phyloP scores from a whole-genome alignment of 495 filamentous ascomycete species.

The Xylaria scruposa region DNA sequence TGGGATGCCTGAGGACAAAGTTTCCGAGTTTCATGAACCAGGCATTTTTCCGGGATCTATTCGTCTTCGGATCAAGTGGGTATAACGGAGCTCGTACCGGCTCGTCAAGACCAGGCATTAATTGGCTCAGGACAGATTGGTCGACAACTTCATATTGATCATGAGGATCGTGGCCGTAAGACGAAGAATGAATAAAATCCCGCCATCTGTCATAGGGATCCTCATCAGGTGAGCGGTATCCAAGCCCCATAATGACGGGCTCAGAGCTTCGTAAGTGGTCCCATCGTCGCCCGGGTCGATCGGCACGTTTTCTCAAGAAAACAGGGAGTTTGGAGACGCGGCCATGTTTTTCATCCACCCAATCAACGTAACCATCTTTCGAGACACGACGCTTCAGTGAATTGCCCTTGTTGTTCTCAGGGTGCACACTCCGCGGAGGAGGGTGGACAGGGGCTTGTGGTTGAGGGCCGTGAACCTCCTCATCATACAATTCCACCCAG shows the following conservation, averaged over 20 bases:
- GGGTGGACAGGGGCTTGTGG: constrained; percentile 27
- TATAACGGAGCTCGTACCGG: constrained; percentile 61
- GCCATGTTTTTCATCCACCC: constrained; percentile 44
- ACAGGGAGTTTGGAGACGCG: constrained; percentile 40
- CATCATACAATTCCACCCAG: constrained; percentile 43
- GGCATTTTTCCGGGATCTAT: constrained; percentile 53
- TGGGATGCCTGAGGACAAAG: constrained; percentile 74
- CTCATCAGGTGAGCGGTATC: constrained; percentile 41
- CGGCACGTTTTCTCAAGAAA: constrained; percentile 42
- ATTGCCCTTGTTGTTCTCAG: constrained; percentile 38
- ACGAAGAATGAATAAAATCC: constrained; percentile 56
- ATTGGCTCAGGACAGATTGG: constrained; percentile 48
- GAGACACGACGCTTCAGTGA: constrained; percentile 54
- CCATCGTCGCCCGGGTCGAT: constrained; percentile 58
- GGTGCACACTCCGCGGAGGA: constrained; percentile 34
- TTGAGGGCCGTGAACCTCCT: constrained; percentile 36
- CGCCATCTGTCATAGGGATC: constrained; percentile 53
- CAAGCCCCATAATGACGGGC: constrained; percentile 61
- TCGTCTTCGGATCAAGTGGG: constrained; percentile 43
- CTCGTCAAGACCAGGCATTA: constrained; percentile 57
- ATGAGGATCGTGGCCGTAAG: constrained; percentile 52
- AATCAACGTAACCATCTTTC: constrained; percentile 60
- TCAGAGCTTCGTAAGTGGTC: constrained; percentile 62
- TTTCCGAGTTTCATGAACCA: constrained; percentile 52
- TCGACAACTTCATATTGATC: constrained; percentile 55